These are phyloP conservation scores for Phycomyces nitens DNA, from an alignment of 192 early-diverging fungal genomes.

Conservation along the genomic window DNA sequence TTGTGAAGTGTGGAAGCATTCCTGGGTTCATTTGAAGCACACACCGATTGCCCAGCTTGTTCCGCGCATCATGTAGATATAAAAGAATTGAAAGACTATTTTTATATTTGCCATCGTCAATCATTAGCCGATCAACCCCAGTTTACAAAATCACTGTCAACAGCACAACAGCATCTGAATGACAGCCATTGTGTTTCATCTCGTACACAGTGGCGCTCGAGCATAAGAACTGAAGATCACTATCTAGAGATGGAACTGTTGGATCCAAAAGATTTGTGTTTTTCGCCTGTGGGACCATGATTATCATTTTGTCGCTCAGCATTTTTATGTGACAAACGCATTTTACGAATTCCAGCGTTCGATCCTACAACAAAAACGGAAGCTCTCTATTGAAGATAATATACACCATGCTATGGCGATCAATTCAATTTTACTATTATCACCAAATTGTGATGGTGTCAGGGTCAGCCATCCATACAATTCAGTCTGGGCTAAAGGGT, in stretches of 20 bases:
- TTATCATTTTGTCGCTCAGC: neutral
- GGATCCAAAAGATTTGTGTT: neutral
- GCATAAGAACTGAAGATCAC: slow-evolving; percentile 1
- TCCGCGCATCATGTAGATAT: neutral
- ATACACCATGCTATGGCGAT: slow-evolving; percentile 1
- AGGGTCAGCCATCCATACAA: too few species aligned
- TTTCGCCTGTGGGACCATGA: neutral
- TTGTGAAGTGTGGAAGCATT: neutral
- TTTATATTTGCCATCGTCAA: neutral
- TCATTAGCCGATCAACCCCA: slow-evolving; percentile 5
- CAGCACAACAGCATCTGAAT: slow-evolving; percentile 3
- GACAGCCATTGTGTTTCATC: slow-evolving; percentile 4
- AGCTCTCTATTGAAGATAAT: neutral
- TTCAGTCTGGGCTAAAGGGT: too few species aligned
- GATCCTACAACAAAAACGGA: neutral
- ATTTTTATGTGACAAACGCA: neutral
- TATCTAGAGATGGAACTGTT: neutral
- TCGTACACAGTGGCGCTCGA: slow-evolving; percentile 5
- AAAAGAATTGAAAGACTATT: neutral
- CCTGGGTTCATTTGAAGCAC: neutral
- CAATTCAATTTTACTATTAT: slow-evolving; percentile 3
- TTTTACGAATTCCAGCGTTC: neutral
- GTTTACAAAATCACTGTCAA: slow-evolving; percentile 5
- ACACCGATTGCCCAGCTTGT: neutral
- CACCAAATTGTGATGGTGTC: too few species aligned